Conservation (phyloP, 2,329 filamentous ascomycete species). For the Aschersonia sp. region DNA sequence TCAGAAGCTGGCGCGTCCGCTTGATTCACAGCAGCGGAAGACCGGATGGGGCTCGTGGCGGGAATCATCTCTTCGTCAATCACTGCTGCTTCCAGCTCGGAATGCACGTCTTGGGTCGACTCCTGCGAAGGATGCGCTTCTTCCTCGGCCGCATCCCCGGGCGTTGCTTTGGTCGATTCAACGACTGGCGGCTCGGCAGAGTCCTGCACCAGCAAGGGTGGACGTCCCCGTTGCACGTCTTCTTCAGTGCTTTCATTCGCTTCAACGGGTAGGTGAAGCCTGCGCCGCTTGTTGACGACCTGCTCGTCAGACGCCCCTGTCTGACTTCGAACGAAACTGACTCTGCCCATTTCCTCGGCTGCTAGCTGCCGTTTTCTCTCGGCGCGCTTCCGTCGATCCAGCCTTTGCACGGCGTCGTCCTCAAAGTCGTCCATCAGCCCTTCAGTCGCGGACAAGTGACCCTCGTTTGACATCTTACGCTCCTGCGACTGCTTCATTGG, state of each 20-base stretch:
- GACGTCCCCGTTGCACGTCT: too few relatives aligned
- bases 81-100: not conserved
- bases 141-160: constrained; percentile 8
- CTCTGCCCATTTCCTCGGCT: constrained; percentile 23
- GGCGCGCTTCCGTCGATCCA: constrained; percentile 21
- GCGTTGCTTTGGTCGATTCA: constrained; percentile 15
- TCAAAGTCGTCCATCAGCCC: constrained; percentile 2
- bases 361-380: constrained; percentile 24
- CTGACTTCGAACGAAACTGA: constrained; percentile 19
- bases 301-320: constrained; percentile 9
- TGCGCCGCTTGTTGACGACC: constrained; percentile 14
- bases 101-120: not conserved
- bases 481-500: constrained; percentile 31
- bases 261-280: not conserved
- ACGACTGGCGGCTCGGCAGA: constrained; percentile 11
- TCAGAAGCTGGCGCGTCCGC: constrained; percentile 11
- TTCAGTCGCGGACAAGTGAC: constrained; percentile 10
- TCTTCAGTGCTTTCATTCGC: too few relatives aligned
- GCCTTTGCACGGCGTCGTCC: constrained; percentile 13
- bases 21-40: constrained; percentile 12
- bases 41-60: constrained; percentile 20
- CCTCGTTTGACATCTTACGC: constrained; percentile 14
- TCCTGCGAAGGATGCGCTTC: not conserved
- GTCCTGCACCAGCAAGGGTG: not conserved
- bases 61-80: constrained; percentile 22